Conservation (phyloP, 1,284 basidiomycete genomes). For the Ceratobasidium sp. region DNA sequence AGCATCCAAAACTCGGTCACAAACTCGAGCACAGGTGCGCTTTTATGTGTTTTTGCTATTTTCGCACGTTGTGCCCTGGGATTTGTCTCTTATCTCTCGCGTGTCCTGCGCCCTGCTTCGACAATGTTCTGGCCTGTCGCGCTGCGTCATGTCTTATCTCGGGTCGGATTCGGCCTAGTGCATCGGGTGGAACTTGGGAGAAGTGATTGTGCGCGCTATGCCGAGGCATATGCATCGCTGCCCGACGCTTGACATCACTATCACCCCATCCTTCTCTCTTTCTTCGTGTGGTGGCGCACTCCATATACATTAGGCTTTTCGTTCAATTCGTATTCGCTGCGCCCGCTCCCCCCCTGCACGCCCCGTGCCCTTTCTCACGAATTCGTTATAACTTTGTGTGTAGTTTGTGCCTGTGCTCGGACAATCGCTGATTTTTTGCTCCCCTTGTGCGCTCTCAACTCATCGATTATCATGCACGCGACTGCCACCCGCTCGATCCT, state of each 20-base stretch:
- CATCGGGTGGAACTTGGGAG: constrained; percentile 18
- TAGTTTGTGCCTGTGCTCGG: background rate
- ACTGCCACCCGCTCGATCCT: constrained; percentile 7
- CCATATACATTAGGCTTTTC: too few species aligned
- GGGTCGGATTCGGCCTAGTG: constrained; percentile 33
- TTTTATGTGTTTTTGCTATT: background rate
- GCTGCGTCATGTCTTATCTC: constrained; percentile 36
- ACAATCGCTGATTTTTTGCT: constrained; percentile 18
- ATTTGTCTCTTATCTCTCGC: constrained; percentile 38
- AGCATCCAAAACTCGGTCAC: constrained; percentile 8
- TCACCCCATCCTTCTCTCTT: background rate
- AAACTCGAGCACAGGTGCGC: constrained; percentile 27
- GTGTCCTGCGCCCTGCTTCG: constrained; percentile 5
- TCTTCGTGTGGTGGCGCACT: constrained; percentile 3
- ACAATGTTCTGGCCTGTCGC: constrained; percentile 35
- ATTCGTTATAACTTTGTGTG: constrained; percentile 8
- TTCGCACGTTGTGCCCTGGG: background rate
- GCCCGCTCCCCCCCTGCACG: background rate
- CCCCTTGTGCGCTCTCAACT: background rate
- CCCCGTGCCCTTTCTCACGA: constrained; percentile 9
- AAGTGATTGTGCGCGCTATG: constrained; percentile 16
- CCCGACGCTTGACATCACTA: constrained; percentile 1
- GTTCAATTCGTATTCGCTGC: too few species aligned
- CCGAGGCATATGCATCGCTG: constrained; percentile 3
- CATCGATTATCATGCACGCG: constrained; percentile 6